A percentile compares a stretch with the other conserved stretches of the same genome.
These are phyloP conservation scores for Candida gorgasii DNA, from an alignment of 805 yeast genomes.

Conservation along the genomic window DNA sequence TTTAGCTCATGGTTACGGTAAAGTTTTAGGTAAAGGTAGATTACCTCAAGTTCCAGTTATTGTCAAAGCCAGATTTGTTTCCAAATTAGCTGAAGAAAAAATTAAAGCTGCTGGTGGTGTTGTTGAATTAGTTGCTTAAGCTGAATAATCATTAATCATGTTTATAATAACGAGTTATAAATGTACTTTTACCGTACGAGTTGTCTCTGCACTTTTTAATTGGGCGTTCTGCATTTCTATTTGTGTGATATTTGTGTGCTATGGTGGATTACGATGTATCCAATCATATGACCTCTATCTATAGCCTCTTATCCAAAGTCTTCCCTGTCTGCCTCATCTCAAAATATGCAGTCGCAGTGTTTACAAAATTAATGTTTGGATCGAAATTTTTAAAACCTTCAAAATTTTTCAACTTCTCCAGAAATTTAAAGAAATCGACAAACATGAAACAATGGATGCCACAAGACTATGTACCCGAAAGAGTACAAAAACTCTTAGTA, in stretches of 20 bases:
- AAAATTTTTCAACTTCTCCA: not conserved
- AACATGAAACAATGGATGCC: conserved; percentile 49
- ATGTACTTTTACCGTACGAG: conserved; percentile 8
- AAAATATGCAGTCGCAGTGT: conserved; percentile 14
- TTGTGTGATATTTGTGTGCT: too few species aligned
- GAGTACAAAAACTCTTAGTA: conserved; percentile 38
- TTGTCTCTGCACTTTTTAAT: not conserved
- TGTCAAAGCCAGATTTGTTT: conserved; percentile 99
- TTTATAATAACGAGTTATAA: conserved; percentile 10
- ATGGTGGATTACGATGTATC: too few species aligned
- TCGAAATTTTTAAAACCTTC: not conserved
- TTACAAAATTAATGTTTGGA: conserved; percentile 8
- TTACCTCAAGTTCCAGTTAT: conserved; percentile 98
- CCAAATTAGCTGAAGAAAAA: conserved; percentile 99
- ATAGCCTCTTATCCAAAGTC: too few species aligned
- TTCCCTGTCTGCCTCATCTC: conserved; percentile 5
- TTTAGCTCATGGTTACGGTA: conserved; percentile 99
- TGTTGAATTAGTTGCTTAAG: conserved; percentile 97
- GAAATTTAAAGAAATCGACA: conserved; percentile 9
- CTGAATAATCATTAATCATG: conserved; percentile 9
- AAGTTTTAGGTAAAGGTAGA: conserved; percentile 99
- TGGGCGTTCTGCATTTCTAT: not conserved
- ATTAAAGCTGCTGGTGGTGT: conserved; percentile 99
- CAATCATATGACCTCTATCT: not conserved
- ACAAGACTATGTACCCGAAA: conserved; percentile 51